These are phyloP conservation scores for Dactylonectria macrodidyma DNA, from an alignment of 2,329 filamentous ascomycete species.

Conservation along the genomic window DNA sequence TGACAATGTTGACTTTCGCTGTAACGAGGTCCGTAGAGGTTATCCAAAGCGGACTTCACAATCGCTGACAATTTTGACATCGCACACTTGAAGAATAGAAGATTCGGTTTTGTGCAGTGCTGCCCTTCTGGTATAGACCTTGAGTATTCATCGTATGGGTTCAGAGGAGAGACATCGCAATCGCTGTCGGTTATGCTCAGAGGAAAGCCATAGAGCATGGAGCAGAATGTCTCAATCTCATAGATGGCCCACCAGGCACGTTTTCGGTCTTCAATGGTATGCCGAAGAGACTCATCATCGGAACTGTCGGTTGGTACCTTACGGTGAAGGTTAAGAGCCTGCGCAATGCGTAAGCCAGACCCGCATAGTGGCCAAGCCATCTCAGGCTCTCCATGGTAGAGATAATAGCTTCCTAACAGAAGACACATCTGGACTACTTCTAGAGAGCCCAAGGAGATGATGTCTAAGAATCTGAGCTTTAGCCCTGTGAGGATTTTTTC, in stretches of 20 bases:
- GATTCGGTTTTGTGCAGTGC: conserved; percentile 13
- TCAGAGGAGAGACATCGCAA: conserved; percentile 49
- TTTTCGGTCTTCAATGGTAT: conserved; percentile 48
- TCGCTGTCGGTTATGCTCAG: conserved; percentile 50
- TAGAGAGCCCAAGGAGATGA: conserved; percentile 41
- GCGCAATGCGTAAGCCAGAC: conserved; percentile 53
- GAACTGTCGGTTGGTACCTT: conserved; percentile 1
- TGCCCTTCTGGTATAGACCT: conserved; percentile 1
- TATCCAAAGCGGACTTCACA: conserved; percentile 30
- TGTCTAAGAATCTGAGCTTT: conserved; percentile 29
- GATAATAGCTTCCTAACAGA: conserved; percentile 55
- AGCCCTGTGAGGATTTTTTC: conserved; percentile 13
- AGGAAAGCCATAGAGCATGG: conserved; percentile 57
- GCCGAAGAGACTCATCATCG: not conserved
- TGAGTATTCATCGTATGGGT: conserved; percentile 44
- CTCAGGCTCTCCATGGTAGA: conserved; percentile 53
- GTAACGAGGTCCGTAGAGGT: conserved; percentile 28
- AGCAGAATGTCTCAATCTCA: conserved; percentile 58
- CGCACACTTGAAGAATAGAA: conserved; percentile 42
- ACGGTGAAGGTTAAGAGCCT: conserved; percentile 53
- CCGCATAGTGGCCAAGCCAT: conserved; percentile 58
- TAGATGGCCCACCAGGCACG: conserved; percentile 59
- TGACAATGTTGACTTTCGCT: no score
- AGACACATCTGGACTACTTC: conserved; percentile 54
- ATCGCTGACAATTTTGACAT: conserved; percentile 42